These are phyloP conservation scores for Hemisphaericaspora lyxosophila DNA, from an alignment of 1,139 yeast species.

Conservation along the genomic window DNA sequence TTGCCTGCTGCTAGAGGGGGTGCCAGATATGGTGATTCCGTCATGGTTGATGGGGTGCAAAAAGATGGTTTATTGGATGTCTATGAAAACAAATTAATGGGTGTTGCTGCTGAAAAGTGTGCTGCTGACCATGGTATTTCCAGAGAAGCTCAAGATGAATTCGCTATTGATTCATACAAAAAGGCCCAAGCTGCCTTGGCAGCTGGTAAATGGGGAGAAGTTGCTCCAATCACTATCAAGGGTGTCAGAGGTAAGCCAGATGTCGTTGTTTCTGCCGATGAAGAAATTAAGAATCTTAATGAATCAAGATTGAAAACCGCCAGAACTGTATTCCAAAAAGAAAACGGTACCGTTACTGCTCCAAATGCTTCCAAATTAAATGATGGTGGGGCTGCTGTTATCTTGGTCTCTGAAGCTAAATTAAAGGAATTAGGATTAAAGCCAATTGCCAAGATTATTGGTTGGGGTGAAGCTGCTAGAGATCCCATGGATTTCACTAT, in stretches of 20 bases:
- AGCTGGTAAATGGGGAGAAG: slow-evolving; percentile 75
- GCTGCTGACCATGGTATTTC: slow-evolving; percentile 67
- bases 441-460: slow-evolving; percentile 84
- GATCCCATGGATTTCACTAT: slow-evolving; percentile 92
- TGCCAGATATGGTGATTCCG: slow-evolving; percentile 81
- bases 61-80: slow-evolving; percentile 93
- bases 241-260: slow-evolving; percentile 95
- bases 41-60: slow-evolving; percentile 81
- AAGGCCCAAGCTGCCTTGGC: slow-evolving; percentile 80
- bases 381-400: slow-evolving; percentile 96
- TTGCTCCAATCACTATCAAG: slow-evolving; percentile 82
- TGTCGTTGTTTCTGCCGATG: slow-evolving; percentile 65
- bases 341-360: slow-evolving; percentile 92
- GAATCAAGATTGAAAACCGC: slow-evolving; percentile 75
- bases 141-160: slow-evolving; percentile 72
- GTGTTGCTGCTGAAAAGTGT: slow-evolving; percentile 94
- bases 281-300: slow-evolving; percentile 70
- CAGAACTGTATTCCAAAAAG: slow-evolving; percentile 90
- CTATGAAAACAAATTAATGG: slow-evolving; percentile 85
- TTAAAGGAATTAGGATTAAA: slow-evolving; percentile 78
- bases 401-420: slow-evolving; percentile 80
- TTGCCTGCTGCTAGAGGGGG: slow-evolving; percentile 83
- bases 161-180: slow-evolving; percentile 65
- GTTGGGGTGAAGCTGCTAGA: slow-evolving; percentile 99
- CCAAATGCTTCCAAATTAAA: slow-evolving; percentile 94